Percentiles rank a stretch among this genome's conserved stretches.
Conservation (phyloP, 148 eudicot species). For the Linanthus parryae region DNA sequence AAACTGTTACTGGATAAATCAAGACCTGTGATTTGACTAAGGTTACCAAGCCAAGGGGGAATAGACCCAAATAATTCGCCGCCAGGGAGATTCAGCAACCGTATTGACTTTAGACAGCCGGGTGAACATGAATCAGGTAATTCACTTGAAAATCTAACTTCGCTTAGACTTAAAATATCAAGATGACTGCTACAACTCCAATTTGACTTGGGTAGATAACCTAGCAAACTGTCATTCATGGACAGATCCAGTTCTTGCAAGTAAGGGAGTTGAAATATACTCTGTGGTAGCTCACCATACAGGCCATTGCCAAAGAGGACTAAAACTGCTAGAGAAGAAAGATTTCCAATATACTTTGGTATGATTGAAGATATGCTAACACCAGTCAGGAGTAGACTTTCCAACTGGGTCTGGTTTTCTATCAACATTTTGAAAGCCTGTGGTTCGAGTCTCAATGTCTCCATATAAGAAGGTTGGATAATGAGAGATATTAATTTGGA, state of each 20-base stretch:
- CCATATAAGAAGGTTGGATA: too few species aligned
- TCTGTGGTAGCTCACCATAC: slow-evolving; percentile 7
- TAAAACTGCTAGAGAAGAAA: too few species aligned
- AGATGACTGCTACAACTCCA: slow-evolving; percentile 15
- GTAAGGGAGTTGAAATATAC: slow-evolving; percentile 15
- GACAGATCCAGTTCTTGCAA: neutral
- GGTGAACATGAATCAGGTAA: slow-evolving; percentile 19
- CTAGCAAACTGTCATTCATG: neutral
- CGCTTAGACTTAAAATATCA: neutral
- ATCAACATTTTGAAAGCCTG: too few species aligned
- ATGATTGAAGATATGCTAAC: too few species aligned
- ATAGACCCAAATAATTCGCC: neutral
- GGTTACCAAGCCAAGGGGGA: neutral
- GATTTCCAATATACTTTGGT: too few species aligned
- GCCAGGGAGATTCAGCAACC: neutral
- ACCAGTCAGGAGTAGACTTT: neutral
- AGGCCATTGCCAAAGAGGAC: too few species aligned
- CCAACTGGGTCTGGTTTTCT: neutral
- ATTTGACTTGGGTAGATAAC: neutral
- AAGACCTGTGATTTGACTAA: neutral
- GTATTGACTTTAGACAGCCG: slow-evolving; percentile 7
- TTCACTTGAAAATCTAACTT: neutral
- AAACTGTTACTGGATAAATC: neutral
- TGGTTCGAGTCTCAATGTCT: too few species aligned
- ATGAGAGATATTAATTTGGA: too few species aligned